Evolutionary conservation across 768 basidiomycete genomes (phyloP).

Genomic region (Hysterangium stoloniferum): DNA sequence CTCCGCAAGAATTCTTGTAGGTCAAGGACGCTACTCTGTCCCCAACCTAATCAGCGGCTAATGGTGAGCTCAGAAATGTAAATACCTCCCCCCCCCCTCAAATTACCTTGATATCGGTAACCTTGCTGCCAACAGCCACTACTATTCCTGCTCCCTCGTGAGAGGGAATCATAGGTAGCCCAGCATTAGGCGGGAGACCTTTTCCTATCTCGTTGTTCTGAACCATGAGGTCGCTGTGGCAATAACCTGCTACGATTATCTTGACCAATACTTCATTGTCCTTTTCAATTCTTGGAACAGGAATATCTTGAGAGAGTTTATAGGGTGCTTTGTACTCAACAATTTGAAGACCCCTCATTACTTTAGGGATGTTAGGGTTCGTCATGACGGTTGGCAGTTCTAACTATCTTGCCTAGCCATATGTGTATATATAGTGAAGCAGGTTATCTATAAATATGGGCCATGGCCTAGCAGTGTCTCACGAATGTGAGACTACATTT

Average conservation of each 20-base stretch:
- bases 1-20: constrained; percentile 5
- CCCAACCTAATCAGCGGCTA: constrained; percentile 4
- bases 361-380: not conserved
- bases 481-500: too few species aligned
- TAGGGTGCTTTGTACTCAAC: constrained; percentile 5
- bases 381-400: too few species aligned
- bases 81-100: not conserved
- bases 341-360: constrained; percentile 8
- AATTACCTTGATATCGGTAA: constrained; percentile 4
- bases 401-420: too few species aligned
- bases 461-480: too few species aligned
- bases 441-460: too few species aligned
- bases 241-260: constrained; percentile 7
- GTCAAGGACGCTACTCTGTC: constrained; percentile 3
- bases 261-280: constrained; percentile 5
- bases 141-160: constrained; percentile 6
- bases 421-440: too few species aligned
- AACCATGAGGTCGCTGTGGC: constrained; percentile 9
- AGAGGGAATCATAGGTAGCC: constrained; percentile 6
- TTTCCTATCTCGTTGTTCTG: constrained; percentile 4
- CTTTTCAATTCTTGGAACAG: constrained; percentile 3
- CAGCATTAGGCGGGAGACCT: not conserved
- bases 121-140: not conserved
- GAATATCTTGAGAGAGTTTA: constrained; percentile 2
- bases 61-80: too few species aligned